A percentile compares a stretch with the other conserved stretches of the same genome.
phyloP scores from a whole-genome alignment of 2,329 filamentous ascomycete species.

The Monosporascus ibericus region DNA sequence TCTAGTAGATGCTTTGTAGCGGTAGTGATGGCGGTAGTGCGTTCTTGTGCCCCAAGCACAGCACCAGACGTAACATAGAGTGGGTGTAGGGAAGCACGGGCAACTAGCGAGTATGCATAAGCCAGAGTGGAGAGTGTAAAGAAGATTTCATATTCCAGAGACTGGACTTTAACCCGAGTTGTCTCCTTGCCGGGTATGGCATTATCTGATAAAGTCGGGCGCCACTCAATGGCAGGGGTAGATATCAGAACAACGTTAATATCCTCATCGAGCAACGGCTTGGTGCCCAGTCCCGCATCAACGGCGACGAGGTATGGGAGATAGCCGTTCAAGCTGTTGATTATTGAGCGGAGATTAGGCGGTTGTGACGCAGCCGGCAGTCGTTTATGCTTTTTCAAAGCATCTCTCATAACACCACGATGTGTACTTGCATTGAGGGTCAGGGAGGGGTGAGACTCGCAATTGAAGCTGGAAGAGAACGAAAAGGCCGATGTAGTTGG shows the following conservation, averaged over 20 bases:
- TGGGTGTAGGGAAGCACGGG: constrained; percentile 65
- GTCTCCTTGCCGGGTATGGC: constrained; percentile 58
- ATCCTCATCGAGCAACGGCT: constrained; percentile 48
- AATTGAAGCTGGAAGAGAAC: constrained; percentile 71
- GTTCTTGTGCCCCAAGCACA: constrained; percentile 57
- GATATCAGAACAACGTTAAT: constrained; percentile 61
- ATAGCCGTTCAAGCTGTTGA: constrained; percentile 67
- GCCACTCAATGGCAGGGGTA: constrained; percentile 70
- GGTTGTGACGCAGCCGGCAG: constrained; percentile 66
- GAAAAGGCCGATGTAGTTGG: constrained; percentile 86
- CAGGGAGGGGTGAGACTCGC: constrained; percentile 81
- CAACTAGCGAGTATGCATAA: constrained; percentile 65
- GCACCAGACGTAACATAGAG: constrained; percentile 62
- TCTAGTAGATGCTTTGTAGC: constrained; percentile 75
- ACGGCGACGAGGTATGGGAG: constrained; percentile 78
- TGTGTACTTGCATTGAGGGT: constrained; percentile 76
- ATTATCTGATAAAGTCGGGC: constrained; percentile 67
- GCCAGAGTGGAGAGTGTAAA: constrained; percentile 75
- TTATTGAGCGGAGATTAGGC: constrained; percentile 63
- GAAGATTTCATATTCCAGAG: constrained; percentile 75
- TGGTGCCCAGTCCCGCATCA: constrained; percentile 61
- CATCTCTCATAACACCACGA: constrained; percentile 75
- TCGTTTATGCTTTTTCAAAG: constrained; percentile 84
- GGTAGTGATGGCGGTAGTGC: constrained; percentile 61
- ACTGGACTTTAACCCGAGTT: constrained; percentile 61